Evolutionary conservation across 1,284 basidiomycete genomes (phyloP).

Genomic region (Leccinum solheimii): DNA sequence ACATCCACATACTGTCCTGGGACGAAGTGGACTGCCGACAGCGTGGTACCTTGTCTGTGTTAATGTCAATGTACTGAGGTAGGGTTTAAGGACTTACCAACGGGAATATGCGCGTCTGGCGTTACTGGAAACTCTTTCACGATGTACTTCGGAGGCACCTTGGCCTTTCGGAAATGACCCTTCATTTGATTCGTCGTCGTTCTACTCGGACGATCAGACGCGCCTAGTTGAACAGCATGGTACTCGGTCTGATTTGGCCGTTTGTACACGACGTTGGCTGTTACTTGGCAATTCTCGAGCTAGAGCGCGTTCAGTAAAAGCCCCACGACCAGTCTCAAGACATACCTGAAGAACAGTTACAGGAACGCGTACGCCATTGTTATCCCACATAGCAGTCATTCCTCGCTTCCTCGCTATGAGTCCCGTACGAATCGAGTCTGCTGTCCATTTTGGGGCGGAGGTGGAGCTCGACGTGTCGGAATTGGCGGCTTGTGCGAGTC

Average conservation of each 20-base stretch:
- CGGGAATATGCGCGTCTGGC: conserved; percentile 84
- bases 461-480: conserved; percentile 28
- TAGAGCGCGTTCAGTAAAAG: conserved; percentile 33
- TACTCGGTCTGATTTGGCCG: conserved; percentile 70
- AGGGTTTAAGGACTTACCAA: conserved; percentile 53
- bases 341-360: conserved; percentile 93
- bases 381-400: conserved; percentile 94
- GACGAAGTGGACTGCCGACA: conserved; percentile 95
- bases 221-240: conserved; percentile 85
- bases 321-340: conserved; percentile 2
- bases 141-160: conserved; percentile 82
- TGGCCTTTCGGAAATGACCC: conserved; percentile 86
- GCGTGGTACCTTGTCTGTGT: conserved; percentile 65
- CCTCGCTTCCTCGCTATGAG: conserved; percentile 94
- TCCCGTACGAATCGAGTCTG: conserved; percentile 88
- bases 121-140: conserved; percentile 91
- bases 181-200: conserved; percentile 74
- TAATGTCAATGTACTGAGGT: neutral
- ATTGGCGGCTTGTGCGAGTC: conserved; percentile 36
- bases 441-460: conserved; percentile 70
- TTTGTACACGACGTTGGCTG: conserved; percentile 67
- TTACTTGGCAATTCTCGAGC: conserved; percentile 86
- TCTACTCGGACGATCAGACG: conserved; percentile 67
- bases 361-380: conserved; percentile 83
- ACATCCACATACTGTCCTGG: conserved; percentile 98